phyloP scores from a whole-genome alignment of 2,329 filamentous ascomycete species.

The Monilinia vaccinii-corymbosi region DNA sequence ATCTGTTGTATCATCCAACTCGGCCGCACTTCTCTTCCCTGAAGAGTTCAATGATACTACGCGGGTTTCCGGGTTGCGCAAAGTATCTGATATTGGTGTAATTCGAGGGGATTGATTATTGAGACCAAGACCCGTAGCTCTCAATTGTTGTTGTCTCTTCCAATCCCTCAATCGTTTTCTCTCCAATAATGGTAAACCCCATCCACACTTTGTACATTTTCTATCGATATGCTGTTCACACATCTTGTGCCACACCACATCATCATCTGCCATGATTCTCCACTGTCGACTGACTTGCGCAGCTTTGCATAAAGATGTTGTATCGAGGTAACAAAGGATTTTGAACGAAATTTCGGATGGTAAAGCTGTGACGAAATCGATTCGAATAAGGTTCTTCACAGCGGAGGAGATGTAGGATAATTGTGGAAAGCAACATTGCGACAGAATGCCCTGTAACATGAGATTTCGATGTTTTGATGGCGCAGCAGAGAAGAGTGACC shows the following conservation, averaged over 20 bases:
- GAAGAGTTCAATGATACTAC: slow-evolving; percentile 13
- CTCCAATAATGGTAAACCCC: slow-evolving; percentile 85
- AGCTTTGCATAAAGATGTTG: slow-evolving; percentile 87
- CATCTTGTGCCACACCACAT: slow-evolving; percentile 97
- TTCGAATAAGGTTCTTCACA: slow-evolving; percentile 90
- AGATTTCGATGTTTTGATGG: slow-evolving; percentile 89
- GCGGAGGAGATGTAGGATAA: slow-evolving; percentile 86
- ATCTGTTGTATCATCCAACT: slow-evolving; percentile 10
- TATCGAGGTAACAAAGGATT: slow-evolving; percentile 87
- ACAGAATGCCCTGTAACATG: slow-evolving; percentile 92
- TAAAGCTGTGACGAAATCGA: slow-evolving; percentile 86
- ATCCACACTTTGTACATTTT: slow-evolving; percentile 91
- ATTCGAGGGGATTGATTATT: slow-evolving; percentile 44
- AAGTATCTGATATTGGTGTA: slow-evolving; percentile 37
- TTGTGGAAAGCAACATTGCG: slow-evolving; percentile 96
- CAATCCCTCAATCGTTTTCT: slow-evolving; percentile 79
- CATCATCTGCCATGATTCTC: slow-evolving; percentile 87
- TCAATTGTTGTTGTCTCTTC: slow-evolving; percentile 63
- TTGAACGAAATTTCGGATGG: slow-evolving; percentile 89
- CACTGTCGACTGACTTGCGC: slow-evolving; percentile 87
- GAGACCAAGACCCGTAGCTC: slow-evolving; percentile 49
- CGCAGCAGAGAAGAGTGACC: slow-evolving; percentile 94
- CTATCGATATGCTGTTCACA: slow-evolving; percentile 94
- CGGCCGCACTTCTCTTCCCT: slow-evolving; percentile 22
- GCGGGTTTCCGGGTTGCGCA: slow-evolving; percentile 7